Base-by-base conservation (phyloP, 2,329 filamentous ascomycete genomes). In the Diplodia sapinea region DNA sequence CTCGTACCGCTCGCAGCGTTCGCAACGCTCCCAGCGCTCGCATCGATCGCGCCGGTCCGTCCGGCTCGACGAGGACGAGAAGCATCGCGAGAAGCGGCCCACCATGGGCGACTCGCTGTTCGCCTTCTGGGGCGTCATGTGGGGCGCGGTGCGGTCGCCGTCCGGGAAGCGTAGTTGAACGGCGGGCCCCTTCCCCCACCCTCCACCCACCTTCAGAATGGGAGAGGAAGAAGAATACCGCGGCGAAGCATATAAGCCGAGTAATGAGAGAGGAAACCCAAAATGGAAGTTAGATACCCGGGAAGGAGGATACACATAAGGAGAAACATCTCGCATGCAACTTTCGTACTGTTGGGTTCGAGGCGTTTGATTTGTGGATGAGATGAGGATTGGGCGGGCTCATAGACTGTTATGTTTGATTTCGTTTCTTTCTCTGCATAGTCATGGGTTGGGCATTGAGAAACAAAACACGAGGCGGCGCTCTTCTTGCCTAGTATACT, bases 41-140 rank as follows among this genome's bases (percentile, higher is more conserved):
- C 26, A 29, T 9, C 59, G 47, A 40, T 71, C 69, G 23, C 62
- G 64, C 15, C 68, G 69, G 38, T 31, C 38, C 6, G n/a, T 51
- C 8, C 13, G 26, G 26, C 26, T 26, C 26, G 26, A 62, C n/a
- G 33, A 15, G 7, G 43, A 63, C 0, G 7, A 15, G 4, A 9
- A 11, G 13, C 52, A 38, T 12, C 36, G 64, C 65, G 67, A 62
- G 69, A 70, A 40, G 20, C 63, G 75, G 62, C 75, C 75, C 4
- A 76, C 75, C 51, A 59, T 76, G 11, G 75, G 75, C 0, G 74
- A 70, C 2, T 65, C 67, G n/a, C 47, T 70, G 29, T 55, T 57
- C 51, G 23, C 55, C 36, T 20, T 70, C 9, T 67, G 64, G 64
- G 68, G 65, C 29, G 57, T 52, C 20, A 52, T 70, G n/a, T 40